These are phyloP conservation scores for Periglandula ipomoeae DNA, from an alignment of 2,329 filamentous ascomycete species.

Conservation along the genomic window DNA sequence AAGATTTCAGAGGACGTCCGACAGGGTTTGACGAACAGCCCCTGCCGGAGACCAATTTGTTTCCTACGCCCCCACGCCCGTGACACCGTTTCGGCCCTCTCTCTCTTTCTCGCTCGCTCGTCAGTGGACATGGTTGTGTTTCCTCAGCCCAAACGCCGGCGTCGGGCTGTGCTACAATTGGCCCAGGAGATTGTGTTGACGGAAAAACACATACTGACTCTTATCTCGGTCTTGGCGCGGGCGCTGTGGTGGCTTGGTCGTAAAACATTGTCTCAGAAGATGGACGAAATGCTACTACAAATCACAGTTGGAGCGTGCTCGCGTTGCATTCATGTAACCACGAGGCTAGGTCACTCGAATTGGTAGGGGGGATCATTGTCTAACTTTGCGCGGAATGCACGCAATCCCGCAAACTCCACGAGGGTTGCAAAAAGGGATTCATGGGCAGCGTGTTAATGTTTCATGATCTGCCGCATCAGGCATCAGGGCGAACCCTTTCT, in stretches of 20 bases:
- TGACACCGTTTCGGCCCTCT: neutral
- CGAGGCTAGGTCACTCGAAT: neutral
- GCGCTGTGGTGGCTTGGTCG: neutral
- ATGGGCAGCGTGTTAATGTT: too few relatives aligned
- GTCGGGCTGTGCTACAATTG: too few relatives aligned
- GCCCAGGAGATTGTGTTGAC: too few relatives aligned
- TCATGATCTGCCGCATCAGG: too few relatives aligned
- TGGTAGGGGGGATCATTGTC: too few relatives aligned
- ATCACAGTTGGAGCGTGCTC: neutral
- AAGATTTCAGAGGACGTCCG: too few relatives aligned
- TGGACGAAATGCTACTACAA: neutral
- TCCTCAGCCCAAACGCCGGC: too few relatives aligned
- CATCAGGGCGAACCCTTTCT: neutral
- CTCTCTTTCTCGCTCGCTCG: too few relatives aligned
- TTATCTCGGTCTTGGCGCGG: constrained; percentile 6
- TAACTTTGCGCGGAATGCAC: neutral
- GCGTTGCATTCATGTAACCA: neutral
- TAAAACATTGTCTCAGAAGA: constrained; percentile 2
- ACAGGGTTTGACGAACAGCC: too few relatives aligned
- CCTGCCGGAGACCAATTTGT: too few relatives aligned
- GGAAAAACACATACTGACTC: too few relatives aligned
- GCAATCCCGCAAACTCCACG: neutral
- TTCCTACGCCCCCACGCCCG: neutral
- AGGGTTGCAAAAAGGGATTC: neutral
- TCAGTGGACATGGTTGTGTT: neutral